Percentiles rank a stretch among this genome's conserved stretches.
Conservation (phyloP, 805 yeast genomes). For the Spathaspora boniae region DNA sequence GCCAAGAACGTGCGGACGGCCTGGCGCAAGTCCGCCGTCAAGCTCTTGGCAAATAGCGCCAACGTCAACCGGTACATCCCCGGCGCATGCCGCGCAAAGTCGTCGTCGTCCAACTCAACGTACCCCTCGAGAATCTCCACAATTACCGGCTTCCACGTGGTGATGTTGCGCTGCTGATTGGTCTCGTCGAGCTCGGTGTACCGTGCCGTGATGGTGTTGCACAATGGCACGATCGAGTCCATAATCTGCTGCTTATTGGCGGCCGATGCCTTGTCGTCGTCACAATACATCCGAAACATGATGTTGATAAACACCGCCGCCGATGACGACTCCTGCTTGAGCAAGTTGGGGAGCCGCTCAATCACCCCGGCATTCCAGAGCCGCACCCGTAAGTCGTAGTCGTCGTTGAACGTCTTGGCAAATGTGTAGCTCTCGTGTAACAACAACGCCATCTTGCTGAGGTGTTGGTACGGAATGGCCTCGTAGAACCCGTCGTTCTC, state of each 20-base stretch:
- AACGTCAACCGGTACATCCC: constrained; percentile 58
- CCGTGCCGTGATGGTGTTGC: constrained; percentile 66
- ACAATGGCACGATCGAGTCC: constrained; percentile 56
- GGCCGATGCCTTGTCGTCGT: constrained; percentile 47
- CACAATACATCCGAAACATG: constrained; percentile 75
- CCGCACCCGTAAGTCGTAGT: constrained; percentile 81
- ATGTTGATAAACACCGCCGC: constrained; percentile 83
- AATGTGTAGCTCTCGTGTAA: constrained; percentile 72
- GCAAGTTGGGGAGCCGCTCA: constrained; percentile 85
- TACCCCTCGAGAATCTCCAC: constrained; percentile 83
- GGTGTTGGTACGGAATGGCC: constrained; percentile 61
- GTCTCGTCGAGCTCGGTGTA: constrained; percentile 71
- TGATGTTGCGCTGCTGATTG: constrained; percentile 74
- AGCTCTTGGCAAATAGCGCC: constrained; percentile 55
- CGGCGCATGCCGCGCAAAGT: constrained; percentile 59
- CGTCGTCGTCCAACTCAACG: constrained; percentile 69
- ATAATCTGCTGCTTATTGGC: constrained; percentile 50
- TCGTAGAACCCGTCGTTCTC: constrained; percentile 67
- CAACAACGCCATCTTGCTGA: constrained; percentile 56
- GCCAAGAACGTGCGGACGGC: constrained; percentile 59
- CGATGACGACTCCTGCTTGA: constrained; percentile 88
- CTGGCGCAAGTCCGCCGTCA: constrained; percentile 57
- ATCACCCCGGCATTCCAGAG: constrained; percentile 90
- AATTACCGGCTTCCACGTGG: constrained; percentile 90
- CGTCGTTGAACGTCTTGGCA: constrained; percentile 83